Percentiles rank a stretch among this genome's conserved stretches.
Evolutionary conservation across 768 basidiomycete species (phyloP).

Genomic region (Lentinula guzmanii): DNA sequence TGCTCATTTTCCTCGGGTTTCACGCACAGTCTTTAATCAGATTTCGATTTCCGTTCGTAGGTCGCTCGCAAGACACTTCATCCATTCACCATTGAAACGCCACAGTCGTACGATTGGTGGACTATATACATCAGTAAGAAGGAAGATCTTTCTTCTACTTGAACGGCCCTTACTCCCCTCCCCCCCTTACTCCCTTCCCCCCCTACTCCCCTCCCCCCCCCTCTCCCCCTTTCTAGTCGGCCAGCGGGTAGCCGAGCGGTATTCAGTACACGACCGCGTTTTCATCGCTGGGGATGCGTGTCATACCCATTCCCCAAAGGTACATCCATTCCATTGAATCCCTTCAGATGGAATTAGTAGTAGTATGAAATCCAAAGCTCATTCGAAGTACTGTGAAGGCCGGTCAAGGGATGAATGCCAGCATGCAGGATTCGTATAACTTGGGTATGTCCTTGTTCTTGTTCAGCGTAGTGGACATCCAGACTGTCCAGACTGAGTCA

Average conservation of each 20-base stretch:
- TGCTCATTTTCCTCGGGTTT: constrained; percentile 17
- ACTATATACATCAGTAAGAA: constrained; percentile 62
- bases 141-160: constrained; percentile 12
- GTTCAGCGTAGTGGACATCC: neutral
- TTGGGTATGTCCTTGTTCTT: constrained; percentile 35
- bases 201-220: no score
- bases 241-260: constrained; percentile 66
- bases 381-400: neutral
- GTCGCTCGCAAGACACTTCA: constrained; percentile 49
- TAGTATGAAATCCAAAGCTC: neutral
- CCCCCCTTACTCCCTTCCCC: no score
- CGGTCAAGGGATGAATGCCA: constrained; percentile 77
- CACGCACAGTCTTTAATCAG: neutral
- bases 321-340: constrained; percentile 17
- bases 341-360: neutral
- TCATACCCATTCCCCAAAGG: constrained; percentile 66
- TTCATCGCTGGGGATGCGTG: constrained; percentile 79
- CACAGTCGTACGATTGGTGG: constrained; percentile 61
- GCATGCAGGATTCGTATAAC: constrained; percentile 73
- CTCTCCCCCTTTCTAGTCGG: constrained; percentile 55
- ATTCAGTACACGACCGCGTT: constrained; percentile 53
- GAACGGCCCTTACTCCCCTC: no score
- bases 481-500: no score
- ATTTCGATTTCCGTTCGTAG: constrained; percentile 20
- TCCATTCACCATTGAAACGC: constrained; percentile 48